A percentile compares a stretch with the other conserved stretches of the same genome.
phyloP scores from a whole-genome alignment of 2,329 filamentous ascomycete species.

The Botrytis elliptica region DNA sequence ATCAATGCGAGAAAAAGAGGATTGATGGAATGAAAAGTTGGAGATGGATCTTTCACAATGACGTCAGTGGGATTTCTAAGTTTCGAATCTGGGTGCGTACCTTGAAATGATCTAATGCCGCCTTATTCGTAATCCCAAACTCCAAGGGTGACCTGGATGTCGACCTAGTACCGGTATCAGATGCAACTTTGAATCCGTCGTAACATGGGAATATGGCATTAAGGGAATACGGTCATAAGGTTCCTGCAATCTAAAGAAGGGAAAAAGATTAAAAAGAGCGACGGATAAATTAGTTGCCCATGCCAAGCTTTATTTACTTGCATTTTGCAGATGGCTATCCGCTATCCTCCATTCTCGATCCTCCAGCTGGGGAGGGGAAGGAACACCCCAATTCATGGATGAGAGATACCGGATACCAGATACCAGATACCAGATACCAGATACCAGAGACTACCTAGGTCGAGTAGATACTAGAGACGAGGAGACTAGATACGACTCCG shows the following conservation, averaged over 20 bases:
- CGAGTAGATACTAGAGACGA: background rate
- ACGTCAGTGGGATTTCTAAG: background rate
- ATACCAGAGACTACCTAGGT: background rate
- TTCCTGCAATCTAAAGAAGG: background rate
- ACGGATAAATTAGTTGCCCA: background rate
- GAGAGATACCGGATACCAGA: no score
- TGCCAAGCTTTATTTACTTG: background rate
- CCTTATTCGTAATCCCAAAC: background rate
- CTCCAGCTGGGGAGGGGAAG: background rate
- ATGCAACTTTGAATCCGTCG: background rate
- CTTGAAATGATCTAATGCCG: constrained; percentile 12
- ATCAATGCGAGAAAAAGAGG: background rate
- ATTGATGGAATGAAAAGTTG: background rate
- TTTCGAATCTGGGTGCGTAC: background rate
- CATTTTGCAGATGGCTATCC: background rate
- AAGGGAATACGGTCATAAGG: no score
- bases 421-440: no score
- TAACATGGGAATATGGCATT: no score
- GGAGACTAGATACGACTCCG: no score
- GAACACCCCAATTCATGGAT: background rate
- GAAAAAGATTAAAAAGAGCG: background rate
- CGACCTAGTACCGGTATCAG: background rate
- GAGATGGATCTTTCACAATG: background rate
- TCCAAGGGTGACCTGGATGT: background rate
- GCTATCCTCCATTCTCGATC: background rate